A percentile compares a stretch with the other conserved stretches of the same genome.
phyloP scores from a whole-genome alignment of 2,329 filamentous ascomycete species.

The Pezicula carpinea region DNA sequence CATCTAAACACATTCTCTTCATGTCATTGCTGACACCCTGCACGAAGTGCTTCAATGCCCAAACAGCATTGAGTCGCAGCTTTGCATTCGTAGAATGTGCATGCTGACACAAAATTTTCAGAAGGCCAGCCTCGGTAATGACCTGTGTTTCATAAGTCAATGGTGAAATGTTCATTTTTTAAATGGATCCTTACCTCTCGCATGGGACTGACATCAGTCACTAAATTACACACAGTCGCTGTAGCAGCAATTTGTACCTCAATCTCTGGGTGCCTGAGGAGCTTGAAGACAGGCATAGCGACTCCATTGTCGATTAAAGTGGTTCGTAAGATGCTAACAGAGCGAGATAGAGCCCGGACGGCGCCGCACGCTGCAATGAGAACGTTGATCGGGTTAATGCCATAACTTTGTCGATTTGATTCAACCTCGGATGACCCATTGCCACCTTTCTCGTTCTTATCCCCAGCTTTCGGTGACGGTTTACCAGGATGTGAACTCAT shows the following conservation, averaged over 20 bases:
- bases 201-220: constrained; percentile 88
- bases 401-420: constrained; percentile 44
- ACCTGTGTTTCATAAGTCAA: constrained; percentile 41
- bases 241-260: constrained; percentile 85
- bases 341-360: constrained; percentile 76
- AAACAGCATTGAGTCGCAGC: constrained; percentile 79
- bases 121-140: constrained; percentile 67
- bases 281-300: constrained; percentile 68
- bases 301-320: constrained; percentile 83
- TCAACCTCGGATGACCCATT: constrained; percentile 13
- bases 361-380: constrained; percentile 82
- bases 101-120: constrained; percentile 76
- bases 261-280: constrained; percentile 70
- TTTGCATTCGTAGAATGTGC: constrained; percentile 77
- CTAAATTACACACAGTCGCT: constrained; percentile 76
- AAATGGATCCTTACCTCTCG: constrained; percentile 60
- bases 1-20: constrained; percentile 73
- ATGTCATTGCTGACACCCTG: constrained; percentile 64
- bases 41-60: constrained; percentile 90
- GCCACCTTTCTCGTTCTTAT: constrained; percentile 31
- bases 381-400: constrained; percentile 69
- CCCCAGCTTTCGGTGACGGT: constrained; percentile 33
- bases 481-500: constrained; percentile 59
- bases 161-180: background rate
- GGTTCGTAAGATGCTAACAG: constrained; percentile 78